Evolutionary conservation across 768 basidiomycete genomes (phyloP), one percentile per base, ranked within the genome.

Genomic region (Rhodotorula paludigena): DNA sequence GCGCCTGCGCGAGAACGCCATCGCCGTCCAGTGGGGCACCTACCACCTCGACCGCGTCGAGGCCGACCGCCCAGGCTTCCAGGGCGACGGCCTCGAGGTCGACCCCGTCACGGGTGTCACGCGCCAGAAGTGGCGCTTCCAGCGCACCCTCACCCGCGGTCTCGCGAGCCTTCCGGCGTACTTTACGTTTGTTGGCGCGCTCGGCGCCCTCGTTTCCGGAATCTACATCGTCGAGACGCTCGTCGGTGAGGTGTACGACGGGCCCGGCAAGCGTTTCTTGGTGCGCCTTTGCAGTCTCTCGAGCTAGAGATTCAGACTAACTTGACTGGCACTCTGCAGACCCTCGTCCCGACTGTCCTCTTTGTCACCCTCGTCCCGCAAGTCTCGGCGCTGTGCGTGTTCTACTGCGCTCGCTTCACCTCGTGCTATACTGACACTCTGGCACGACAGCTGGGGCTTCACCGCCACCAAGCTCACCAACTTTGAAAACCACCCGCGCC

Each of bases 401-500:
- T n/a, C n/a, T n/a, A n/a, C n/a, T n/a, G 2, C 15, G 3, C 30
- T 15, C 4, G 7, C 36, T 30, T 3, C n/a, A n/a, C 23, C 6
- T 44, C 60, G 58, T 28, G 63, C 25, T 5, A 5, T 9, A 25
- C 28, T 44, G 36, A 16, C 30, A 21, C 56, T 21, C n/a, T n/a
- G n/a, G n/a, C n/a, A n/a, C n/a, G n/a, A n/a, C 44, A 63, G 68
- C 36, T 73, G 75, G 72, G 42, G 56, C 72, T 72, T 79, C 9
- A 81, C 86, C 55, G 89, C 90, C 2, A 80, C 80, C 57, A 80
- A 82, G 25, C 82, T 97, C 60, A 92, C 92, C 0, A 79, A 83
- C 51, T 93, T 90, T 89, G 94, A 99, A 80, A 93, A 96, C 76
- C 92, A 97, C 76, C 82, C 84, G 2, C 89, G 89, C 72, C 84